Base-by-base conservation (phyloP, 2,329 filamentous ascomycete species). In the Fusarium illudens region DNA sequence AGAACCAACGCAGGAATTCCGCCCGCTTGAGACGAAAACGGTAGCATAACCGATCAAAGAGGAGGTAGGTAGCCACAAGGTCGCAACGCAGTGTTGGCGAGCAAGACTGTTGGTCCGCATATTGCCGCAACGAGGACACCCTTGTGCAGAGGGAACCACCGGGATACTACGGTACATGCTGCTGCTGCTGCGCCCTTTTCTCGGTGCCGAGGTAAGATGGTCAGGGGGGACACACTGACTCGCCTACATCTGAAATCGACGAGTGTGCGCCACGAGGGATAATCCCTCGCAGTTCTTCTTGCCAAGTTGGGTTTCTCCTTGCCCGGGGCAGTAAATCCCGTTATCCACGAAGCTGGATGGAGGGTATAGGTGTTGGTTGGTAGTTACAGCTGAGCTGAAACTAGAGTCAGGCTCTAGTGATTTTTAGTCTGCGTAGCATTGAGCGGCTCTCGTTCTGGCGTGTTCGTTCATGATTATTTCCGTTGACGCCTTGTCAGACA, bases 71-170 rank as follows among this genome's bases (percentile, higher is more conserved):
- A 49, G 29, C 19, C 48, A 34, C 48, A 50, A 34, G 7, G 49
- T 36, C 7, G 32, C 4, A 36, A 13, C 32, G 20, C 22, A 27
- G 10, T 8, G 30, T 39, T 39, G 51, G 51, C 10, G 34, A 6
- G 5, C 19, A 17, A 20, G 22, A 17, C 19, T 20, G 51, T 32
- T 25, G 51, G 27, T 20, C 39, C 19, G 17, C 50, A 56, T 49
- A 49, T 56, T 56, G 11, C 51, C 58, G 33, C 39, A 56, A 17
- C 42, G 29, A 20, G 51, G 51, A 19, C 8, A 60, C n/a, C 51
- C 58, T 56, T 56, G 58, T 25, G 32, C 8, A 27, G 15, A 15
- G 17, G 48, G 13, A 13, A 13, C 10, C 20, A 36, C 22, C 8
- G 9, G 32, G 27, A 30, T 20, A 3, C 25, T 17, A 25, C 25